A percentile compares a stretch with the other conserved stretches of the same genome.
phyloP scores from a whole-genome alignment of 2,329 filamentous ascomycete species.

The Anisogramma anomala region DNA sequence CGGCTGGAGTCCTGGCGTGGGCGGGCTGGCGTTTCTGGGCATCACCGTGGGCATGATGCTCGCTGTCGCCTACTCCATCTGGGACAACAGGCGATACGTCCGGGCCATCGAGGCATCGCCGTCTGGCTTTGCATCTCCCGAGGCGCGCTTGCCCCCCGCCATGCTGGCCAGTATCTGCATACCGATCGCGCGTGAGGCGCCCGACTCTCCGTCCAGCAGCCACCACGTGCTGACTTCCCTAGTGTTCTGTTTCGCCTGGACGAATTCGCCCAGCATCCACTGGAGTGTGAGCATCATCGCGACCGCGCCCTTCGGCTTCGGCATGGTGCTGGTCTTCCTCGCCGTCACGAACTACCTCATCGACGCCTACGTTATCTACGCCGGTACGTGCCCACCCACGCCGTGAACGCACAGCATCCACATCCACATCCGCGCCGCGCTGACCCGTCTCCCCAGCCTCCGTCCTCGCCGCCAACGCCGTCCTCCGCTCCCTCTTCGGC shows the following conservation, averaged over 20 bases:
- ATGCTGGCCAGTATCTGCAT: constrained; percentile 43
- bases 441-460: constrained; percentile 38
- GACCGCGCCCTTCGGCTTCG: constrained; percentile 28
- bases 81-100: constrained; percentile 43
- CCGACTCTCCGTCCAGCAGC: no score
- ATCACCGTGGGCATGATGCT: constrained; percentile 51
- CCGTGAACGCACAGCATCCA: no score
- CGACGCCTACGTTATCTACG: constrained; percentile 63
- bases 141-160: constrained; percentile 48
- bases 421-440: background rate
- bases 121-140: constrained; percentile 47
- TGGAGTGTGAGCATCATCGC: constrained; percentile 27
- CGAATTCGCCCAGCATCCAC: constrained; percentile 19
- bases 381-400: constrained; percentile 24
- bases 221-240: background rate
- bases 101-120: constrained; percentile 28
- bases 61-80: constrained; percentile 41
- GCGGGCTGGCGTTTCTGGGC: constrained; percentile 52
- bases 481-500: constrained; percentile 61
- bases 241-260: constrained; percentile 15
- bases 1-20: constrained; percentile 47
- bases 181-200: no score
- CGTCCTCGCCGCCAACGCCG: constrained; percentile 59
- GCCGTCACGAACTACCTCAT: constrained; percentile 55
- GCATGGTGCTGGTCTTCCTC: constrained; percentile 54